Evolutionary conservation across 345 rosid species (phyloP).

Genomic region (Mercurialis annua): DNA sequence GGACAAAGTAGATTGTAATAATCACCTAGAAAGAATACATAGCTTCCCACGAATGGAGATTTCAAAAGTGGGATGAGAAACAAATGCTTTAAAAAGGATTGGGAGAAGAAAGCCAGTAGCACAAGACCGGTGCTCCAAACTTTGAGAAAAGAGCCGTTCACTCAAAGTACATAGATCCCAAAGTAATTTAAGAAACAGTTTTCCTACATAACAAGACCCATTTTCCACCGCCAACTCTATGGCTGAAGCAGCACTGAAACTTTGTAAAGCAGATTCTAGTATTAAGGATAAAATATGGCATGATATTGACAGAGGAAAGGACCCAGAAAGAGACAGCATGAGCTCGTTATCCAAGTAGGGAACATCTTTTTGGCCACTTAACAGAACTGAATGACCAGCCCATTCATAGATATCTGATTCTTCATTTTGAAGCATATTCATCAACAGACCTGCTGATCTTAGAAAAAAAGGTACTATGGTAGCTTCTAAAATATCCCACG

Average conservation of each 20-base stretch:
- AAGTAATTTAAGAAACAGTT: constrained; percentile 49
- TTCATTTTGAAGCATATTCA: constrained; percentile 44
- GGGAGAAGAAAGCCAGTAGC: constrained; percentile 70
- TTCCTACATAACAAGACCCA: constrained; percentile 34
- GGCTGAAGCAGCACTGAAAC: constrained; percentile 31
- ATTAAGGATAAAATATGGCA: constrained; percentile 59
- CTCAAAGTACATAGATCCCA: constrained; percentile 63
- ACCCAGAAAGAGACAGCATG: constrained; percentile 27
- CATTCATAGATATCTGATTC: constrained; percentile 44
- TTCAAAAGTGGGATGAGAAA: constrained; percentile 31
- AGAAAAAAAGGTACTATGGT: constrained; percentile 71
- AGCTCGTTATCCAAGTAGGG: constrained; percentile 29
- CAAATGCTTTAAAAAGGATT: constrained; percentile 58
- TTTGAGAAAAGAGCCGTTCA: constrained; percentile 60
- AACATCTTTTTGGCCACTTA: constrained; percentile 18
- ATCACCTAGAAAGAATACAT: constrained; percentile 52
- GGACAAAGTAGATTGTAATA: constrained; percentile 4
- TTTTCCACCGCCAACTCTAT: constrained; percentile 21
- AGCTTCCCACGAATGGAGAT: constrained; percentile 39
- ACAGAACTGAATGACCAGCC: constrained; percentile 29
- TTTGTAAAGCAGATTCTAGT: constrained; percentile 51
- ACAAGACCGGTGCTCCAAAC: constrained; percentile 75
- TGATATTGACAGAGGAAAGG: constrained; percentile 54
- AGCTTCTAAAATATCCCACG: constrained; percentile 57
- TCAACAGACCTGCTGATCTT: constrained; percentile 52